Percentiles rank a stretch among this genome's conserved stretches.
These are phyloP conservation scores for Perkinsus olseni DNA, from an alignment of 169 alveolate species.

Conservation along the genomic window DNA sequence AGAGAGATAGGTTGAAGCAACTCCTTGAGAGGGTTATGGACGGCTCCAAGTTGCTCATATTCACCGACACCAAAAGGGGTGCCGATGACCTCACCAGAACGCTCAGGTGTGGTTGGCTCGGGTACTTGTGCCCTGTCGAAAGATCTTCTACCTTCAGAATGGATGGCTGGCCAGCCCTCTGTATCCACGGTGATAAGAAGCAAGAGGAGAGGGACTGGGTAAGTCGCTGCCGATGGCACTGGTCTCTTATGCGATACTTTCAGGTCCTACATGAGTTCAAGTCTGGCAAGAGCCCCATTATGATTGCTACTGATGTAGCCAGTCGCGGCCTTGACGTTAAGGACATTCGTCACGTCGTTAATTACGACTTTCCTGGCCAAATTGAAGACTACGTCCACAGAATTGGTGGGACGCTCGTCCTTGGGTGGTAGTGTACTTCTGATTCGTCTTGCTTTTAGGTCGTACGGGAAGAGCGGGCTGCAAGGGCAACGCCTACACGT, in stretches of 20 bases:
- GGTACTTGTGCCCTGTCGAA: not conserved
- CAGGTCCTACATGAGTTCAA: constrained; percentile 70
- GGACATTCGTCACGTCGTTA: constrained; percentile 88
- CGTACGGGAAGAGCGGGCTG: constrained; percentile 87
- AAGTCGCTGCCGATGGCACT: not conserved
- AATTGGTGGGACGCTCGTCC: constrained; percentile 72
- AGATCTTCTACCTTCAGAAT: not conserved
- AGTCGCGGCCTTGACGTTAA: constrained; percentile 97
- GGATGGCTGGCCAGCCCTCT: constrained; percentile 86
- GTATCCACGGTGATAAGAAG: constrained; percentile 97
- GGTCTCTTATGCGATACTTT: too few species aligned
- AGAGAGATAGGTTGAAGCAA: constrained; percentile 38
- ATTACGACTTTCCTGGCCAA: constrained; percentile 95
- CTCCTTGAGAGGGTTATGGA: constrained; percentile 52
- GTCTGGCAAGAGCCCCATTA: constrained; percentile 82
- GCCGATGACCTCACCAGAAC: constrained; percentile 18
- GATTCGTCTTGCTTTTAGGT: not conserved
- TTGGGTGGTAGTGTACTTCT: too few species aligned
- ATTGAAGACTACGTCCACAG: constrained; percentile 97
- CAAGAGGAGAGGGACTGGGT: constrained; percentile 85
- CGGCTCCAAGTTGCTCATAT: constrained; percentile 69
- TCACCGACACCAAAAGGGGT: constrained; percentile 75
- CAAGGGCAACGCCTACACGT: constrained; percentile 75
- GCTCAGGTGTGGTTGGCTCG: not conserved
- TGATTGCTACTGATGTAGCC: constrained; percentile 99